Evolutionary conservation across 1,284 basidiomycete genomes (phyloP).

Genomic region (Papiliotrema flavescens): DNA sequence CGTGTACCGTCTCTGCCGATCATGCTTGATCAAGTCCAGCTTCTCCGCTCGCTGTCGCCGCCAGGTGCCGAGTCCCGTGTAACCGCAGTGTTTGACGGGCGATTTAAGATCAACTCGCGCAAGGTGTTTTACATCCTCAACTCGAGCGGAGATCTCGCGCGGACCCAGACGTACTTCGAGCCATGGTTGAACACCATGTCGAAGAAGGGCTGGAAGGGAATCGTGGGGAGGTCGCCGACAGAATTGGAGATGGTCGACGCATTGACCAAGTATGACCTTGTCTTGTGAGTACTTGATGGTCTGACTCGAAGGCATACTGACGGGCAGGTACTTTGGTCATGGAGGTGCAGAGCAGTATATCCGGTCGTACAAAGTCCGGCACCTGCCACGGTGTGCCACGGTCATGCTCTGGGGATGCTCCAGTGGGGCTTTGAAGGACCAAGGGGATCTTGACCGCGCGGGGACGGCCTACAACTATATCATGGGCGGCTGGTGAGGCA

Average conservation of each 20-base stretch:
- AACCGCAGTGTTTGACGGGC: background rate
- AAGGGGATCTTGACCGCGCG: conserved; percentile 87
- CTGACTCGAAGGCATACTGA: conserved; percentile 3
- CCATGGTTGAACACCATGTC: conserved; percentile 70
- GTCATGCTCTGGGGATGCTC: conserved; percentile 99
- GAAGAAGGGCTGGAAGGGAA: conserved; percentile 71
- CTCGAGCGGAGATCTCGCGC: conserved; percentile 81
- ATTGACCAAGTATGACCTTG: conserved; percentile 67
- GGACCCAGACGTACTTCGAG: conserved; percentile 78
- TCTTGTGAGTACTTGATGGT: conserved; percentile 64
- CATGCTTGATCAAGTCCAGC: conserved; percentile 72
- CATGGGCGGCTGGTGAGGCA: conserved; percentile 84
- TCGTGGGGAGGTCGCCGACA: conserved; percentile 69
- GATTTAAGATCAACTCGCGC: conserved; percentile 57
- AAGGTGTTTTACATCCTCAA: conserved; percentile 85
- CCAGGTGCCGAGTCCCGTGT: background rate
- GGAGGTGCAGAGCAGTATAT: conserved; percentile 94
- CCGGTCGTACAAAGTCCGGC: conserved; percentile 75
- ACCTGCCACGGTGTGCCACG: conserved; percentile 76
- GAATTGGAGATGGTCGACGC: conserved; percentile 76
- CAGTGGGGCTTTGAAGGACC: conserved; percentile 77
- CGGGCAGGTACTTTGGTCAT: conserved; percentile 86
- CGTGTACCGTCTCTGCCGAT: conserved; percentile 87
- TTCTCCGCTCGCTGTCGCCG: conserved; percentile 52
- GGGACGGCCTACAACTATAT: conserved; percentile 94